Conservation (phyloP, 2,329 filamentous ascomycete species). For the Aspergillus sp. region DNA sequence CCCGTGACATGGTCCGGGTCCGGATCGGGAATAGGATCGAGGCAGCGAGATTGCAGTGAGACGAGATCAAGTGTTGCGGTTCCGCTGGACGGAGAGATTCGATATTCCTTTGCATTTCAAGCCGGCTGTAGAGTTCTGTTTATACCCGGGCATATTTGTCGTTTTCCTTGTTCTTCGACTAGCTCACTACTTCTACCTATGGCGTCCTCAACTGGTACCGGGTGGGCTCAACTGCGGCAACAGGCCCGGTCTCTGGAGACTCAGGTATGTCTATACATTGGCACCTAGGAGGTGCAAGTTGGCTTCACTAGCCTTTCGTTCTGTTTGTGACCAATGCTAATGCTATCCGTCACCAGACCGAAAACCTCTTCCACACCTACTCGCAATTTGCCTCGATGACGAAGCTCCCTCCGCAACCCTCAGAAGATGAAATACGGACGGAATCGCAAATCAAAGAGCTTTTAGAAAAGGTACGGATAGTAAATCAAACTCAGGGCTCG, state of each 20-base stretch:
- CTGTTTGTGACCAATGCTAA: background rate
- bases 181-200: constrained; percentile 39
- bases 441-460: constrained; percentile 84
- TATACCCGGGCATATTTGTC: constrained; percentile 1
- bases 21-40: constrained; percentile 6
- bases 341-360: constrained; percentile 63
- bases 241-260: constrained; percentile 87
- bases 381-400: constrained; percentile 85
- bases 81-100: constrained; percentile 18
- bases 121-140: background rate
- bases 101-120: background rate
- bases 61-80: background rate
- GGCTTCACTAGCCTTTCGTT: background rate
- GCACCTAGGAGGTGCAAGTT: background rate
- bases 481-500: too few relatives aligned
- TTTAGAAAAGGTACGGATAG: constrained; percentile 57
- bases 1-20: background rate
- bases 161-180: constrained; percentile 1
- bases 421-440: constrained; percentile 78
- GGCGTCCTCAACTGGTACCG: constrained; percentile 62
- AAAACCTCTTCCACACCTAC: constrained; percentile 72
- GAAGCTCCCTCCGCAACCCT: constrained; percentile 79
- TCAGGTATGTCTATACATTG: constrained; percentile 66
- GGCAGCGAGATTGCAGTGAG: background rate
- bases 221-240: constrained; percentile 94